Percentiles rank a stretch among this genome's conserved stretches.
phyloP scores from a whole-genome alignment of 495 filamentous ascomycete genomes.

The Aeminium ludgeri region DNA sequence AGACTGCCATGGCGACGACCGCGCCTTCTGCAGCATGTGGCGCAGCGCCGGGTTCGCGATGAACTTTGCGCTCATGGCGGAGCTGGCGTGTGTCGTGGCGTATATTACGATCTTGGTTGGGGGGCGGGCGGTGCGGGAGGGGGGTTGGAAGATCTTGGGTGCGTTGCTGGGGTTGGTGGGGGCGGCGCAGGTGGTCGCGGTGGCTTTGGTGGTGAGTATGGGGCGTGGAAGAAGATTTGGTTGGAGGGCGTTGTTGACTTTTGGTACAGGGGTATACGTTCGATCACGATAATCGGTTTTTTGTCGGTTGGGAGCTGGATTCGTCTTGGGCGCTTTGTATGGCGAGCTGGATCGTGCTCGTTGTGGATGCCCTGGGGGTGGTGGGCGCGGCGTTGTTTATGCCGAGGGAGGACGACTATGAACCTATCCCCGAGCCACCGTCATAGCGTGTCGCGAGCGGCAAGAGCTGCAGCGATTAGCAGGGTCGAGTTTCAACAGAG shows the following conservation, averaged over 20 bases:
- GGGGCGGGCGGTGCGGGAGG: conserved; percentile 38
- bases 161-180: conserved; percentile 44
- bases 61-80: conserved; percentile 58
- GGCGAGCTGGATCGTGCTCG: conserved; percentile 48
- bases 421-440: conserved; percentile 39
- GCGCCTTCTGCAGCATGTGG: conserved; percentile 86
- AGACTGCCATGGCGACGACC: conserved; percentile 52
- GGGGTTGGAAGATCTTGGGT: conserved; percentile 60
- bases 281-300: conserved; percentile 73
- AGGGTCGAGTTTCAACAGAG: no score
- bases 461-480: no score
- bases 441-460: no score
- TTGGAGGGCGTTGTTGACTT: background rate
- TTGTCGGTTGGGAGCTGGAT: conserved; percentile 69
- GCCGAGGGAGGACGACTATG: conserved; percentile 73
- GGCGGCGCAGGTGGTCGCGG: conserved; percentile 45
- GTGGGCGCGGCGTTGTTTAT: conserved; percentile 46
- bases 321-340: conserved; percentile 63
- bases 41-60: conserved; percentile 72
- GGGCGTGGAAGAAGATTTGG: background rate
- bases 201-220: conserved; percentile 62
- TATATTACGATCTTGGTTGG: conserved; percentile 60
- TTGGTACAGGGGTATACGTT: conserved; percentile 56
- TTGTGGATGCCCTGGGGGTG: conserved; percentile 45
- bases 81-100: conserved; percentile 56